These are phyloP conservation scores for Rubus idaeus DNA, from an alignment of 306 rosid genomes.

Conservation along the genomic window DNA sequence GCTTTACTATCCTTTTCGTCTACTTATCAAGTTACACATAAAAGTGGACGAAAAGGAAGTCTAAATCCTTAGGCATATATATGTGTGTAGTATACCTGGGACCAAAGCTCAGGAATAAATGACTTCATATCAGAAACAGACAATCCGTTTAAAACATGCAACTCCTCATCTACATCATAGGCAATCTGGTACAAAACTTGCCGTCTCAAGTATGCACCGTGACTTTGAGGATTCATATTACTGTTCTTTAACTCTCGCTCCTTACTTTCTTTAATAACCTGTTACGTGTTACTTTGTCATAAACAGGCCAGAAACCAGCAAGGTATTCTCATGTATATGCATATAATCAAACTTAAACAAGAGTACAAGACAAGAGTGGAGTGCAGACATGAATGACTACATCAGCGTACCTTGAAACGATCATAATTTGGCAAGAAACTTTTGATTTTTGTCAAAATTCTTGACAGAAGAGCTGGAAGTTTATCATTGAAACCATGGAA, in stretches of 20 bases:
- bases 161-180: constrained; percentile 71
- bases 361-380: no score
- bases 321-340: no score
- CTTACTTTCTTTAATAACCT: constrained; percentile 90
- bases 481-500: constrained; percentile 85
- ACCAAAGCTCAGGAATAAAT: constrained; percentile 70
- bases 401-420: constrained; percentile 81
- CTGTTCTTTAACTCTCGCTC: constrained; percentile 70
- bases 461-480: constrained; percentile 74
- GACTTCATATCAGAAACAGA: constrained; percentile 62
- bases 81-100: constrained; percentile 80
- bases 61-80: no score
- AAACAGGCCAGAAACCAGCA: constrained; percentile 28
- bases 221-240: constrained; percentile 90
- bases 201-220: constrained; percentile 75
- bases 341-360: no score
- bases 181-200: constrained; percentile 77
- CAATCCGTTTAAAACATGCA: constrained; percentile 49
- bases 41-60: no score
- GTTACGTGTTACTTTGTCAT: constrained; percentile 29
- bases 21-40: no score
- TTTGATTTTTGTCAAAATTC: constrained; percentile 56
- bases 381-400: no score
- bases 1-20: no score
- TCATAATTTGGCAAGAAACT: constrained; percentile 69